phyloP scores from a whole-genome alignment of 768 basidiomycete species.

The Boletus insuetus region DNA sequence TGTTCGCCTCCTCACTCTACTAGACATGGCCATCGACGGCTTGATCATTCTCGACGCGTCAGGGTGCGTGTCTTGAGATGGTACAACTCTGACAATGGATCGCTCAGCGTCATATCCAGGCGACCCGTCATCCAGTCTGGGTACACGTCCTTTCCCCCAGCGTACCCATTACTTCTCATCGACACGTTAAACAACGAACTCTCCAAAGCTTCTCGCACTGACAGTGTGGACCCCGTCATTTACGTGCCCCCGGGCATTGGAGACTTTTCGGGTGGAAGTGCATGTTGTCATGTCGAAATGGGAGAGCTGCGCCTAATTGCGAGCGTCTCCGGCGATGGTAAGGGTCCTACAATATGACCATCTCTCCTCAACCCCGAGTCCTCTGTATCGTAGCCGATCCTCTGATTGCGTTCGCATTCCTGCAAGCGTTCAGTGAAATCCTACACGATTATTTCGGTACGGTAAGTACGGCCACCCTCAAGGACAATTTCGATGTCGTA shows the following conservation, averaged over 20 bases:
- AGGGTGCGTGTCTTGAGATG: constrained; percentile 48
- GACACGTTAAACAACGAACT: constrained; percentile 79
- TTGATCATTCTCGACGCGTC: constrained; percentile 74
- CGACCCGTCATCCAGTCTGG: constrained; percentile 88
- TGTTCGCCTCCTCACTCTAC: neutral
- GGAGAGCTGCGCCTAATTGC: constrained; percentile 77
- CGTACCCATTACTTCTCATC: constrained; percentile 83
- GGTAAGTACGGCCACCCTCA: constrained; percentile 74
- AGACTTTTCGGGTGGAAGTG: constrained; percentile 48
- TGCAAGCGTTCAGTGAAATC: constrained; percentile 82
- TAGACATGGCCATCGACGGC: constrained; percentile 72
- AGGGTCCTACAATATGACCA: neutral
- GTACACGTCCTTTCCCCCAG: constrained; percentile 72
- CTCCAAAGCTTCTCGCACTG: constrained; percentile 49
- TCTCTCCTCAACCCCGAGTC: neutral
- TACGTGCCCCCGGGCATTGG: constrained; percentile 51
- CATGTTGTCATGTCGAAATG: constrained; percentile 78
- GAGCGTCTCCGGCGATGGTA: constrained; percentile 83
- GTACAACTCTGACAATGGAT: neutral
- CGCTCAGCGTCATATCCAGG: constrained; percentile 32
- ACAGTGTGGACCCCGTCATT: constrained; percentile 71
- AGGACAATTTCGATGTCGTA: constrained; percentile 92
- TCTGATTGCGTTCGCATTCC: constrained; percentile 82
- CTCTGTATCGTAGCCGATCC: constrained; percentile 65
- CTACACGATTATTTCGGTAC: constrained; percentile 84